Evolutionary conservation across 1,284 basidiomycete species (phyloP).

Genomic region (Moniliella sp.): DNA sequence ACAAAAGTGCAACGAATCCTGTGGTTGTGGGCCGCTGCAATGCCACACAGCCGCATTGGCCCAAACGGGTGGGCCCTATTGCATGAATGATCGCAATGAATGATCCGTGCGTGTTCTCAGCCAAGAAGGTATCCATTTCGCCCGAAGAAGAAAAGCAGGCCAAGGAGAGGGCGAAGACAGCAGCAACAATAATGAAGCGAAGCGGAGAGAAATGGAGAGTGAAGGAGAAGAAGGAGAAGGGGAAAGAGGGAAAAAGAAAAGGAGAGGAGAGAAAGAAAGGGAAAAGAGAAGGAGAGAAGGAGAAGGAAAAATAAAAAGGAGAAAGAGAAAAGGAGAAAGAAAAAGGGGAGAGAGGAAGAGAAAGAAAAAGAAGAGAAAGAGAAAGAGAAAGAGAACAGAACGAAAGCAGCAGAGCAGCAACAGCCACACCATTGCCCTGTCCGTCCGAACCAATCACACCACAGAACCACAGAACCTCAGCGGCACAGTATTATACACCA

Average conservation of each 20-base stretch:
- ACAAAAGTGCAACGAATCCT: too few species aligned
- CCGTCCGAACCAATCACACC: not conserved
- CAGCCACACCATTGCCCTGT: not conserved
- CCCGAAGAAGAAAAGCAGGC: not conserved
- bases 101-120: not conserved
- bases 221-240: not conserved
- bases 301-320: too few species aligned
- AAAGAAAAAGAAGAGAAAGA: constrained; percentile 1
- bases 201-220: not conserved
- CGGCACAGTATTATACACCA: constrained; percentile 44
- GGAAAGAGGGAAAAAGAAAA: not conserved
- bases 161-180: not conserved
- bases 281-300: too few species aligned
- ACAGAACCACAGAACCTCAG: constrained; percentile 32
- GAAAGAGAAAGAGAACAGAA: constrained; percentile 2
- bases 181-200: not conserved
- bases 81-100: not conserved
- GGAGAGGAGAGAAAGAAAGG: not conserved
- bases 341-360: constrained; percentile 6
- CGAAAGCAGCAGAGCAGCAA: too few species aligned
- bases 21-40: too few species aligned
- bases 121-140: not conserved
- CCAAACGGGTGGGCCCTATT: too few species aligned
- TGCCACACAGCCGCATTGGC: too few species aligned
- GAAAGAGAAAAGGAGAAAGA: not conserved